A percentile compares a stretch with the other conserved stretches of the same genome.
Evolutionary conservation across 768 basidiomycete species (phyloP).

Genomic region (Mycena venus): DNA sequence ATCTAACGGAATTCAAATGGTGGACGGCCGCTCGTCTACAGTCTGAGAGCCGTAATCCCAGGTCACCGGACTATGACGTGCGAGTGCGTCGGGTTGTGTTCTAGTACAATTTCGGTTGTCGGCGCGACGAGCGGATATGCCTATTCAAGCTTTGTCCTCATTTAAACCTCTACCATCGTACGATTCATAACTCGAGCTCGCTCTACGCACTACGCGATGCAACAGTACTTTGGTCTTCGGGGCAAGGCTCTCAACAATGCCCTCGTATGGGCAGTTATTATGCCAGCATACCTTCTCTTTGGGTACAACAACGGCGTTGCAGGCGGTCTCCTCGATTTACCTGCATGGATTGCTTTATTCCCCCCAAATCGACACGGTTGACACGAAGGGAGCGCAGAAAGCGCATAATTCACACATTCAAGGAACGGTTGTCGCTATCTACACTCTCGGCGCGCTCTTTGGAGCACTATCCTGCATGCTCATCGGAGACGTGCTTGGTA

Average conservation of each 20-base stretch:
- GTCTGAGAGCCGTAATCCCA: not conserved
- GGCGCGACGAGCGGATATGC: too few relatives aligned
- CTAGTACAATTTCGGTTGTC: too few relatives aligned
- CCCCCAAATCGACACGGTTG: slow-evolving; percentile 29
- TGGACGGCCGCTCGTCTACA: not conserved
- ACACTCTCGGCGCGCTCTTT: slow-evolving; percentile 49
- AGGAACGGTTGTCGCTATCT: slow-evolving; percentile 30
- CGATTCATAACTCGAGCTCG: not conserved
- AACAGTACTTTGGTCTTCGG: slow-evolving; percentile 31
- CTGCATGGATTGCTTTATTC: slow-evolving; percentile 29
- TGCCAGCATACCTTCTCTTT: slow-evolving; percentile 32
- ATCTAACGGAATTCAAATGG: not conserved
- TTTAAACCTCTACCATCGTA: not conserved
- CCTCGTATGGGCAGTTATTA: slow-evolving; percentile 31
- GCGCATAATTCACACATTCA: slow-evolving; percentile 28
- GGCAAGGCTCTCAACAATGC: slow-evolving; percentile 30
- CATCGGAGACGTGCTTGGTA: slow-evolving; percentile 71
- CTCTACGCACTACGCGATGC: slow-evolving; percentile 11
- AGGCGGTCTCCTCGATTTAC: slow-evolving; percentile 31
- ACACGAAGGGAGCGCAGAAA: slow-evolving; percentile 22
- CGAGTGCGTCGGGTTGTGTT: not conserved
- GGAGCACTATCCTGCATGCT: slow-evolving; percentile 75
- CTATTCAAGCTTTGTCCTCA: not conserved
- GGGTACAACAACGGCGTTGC: slow-evolving; percentile 33
- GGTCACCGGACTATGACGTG: slow-evolving; percentile 1